Evolutionary conservation across 768 basidiomycete species (phyloP).

Genomic region (Pleurotus giganteus): DNA sequence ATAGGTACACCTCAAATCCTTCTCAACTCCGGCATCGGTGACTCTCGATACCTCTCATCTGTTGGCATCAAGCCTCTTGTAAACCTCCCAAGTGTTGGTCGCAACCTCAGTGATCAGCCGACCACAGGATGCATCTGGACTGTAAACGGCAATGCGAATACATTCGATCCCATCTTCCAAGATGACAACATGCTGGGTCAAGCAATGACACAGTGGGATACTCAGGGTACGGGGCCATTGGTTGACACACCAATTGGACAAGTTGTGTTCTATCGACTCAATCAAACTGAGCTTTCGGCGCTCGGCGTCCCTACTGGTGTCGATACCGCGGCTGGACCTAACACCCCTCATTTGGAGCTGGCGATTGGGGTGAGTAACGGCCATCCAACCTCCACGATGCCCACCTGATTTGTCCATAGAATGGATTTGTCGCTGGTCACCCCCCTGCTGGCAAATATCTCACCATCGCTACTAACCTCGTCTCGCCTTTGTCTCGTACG

Average conservation of each 20-base stretch:
- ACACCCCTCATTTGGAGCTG: slow-evolving; percentile 33
- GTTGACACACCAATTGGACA: slow-evolving; percentile 11
- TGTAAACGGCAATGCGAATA: slow-evolving; percentile 14
- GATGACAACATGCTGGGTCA: slow-evolving; percentile 14
- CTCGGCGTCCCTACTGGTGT: slow-evolving; percentile 23
- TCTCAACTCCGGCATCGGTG: slow-evolving; percentile 33
- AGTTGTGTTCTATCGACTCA: background rate
- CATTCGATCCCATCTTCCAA: slow-evolving; percentile 10
- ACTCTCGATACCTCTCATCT: background rate
- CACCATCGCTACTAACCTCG: slow-evolving; percentile 15
- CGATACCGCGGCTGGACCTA: slow-evolving; percentile 36
- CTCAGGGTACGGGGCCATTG: slow-evolving; percentile 17
- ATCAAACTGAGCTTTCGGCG: slow-evolving; percentile 8
- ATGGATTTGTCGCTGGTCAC: slow-evolving; percentile 5
- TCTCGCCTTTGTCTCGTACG: slow-evolving; percentile 23
- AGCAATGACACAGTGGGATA: slow-evolving; percentile 17
- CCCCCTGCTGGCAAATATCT: slow-evolving; percentile 17
- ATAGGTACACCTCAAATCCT: slow-evolving; percentile 33
- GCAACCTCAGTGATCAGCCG: slow-evolving; percentile 26
- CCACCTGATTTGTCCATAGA: no score
- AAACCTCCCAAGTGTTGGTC: slow-evolving; percentile 20
- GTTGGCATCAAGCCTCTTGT: slow-evolving; percentile 15
- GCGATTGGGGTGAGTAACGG: slow-evolving; percentile 25
- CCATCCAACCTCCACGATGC: slow-evolving; percentile 7
- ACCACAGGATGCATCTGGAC: background rate